Evolutionary conservation across 345 rosid species (phyloP).

Genomic region (Syzygium aromaticum): DNA sequence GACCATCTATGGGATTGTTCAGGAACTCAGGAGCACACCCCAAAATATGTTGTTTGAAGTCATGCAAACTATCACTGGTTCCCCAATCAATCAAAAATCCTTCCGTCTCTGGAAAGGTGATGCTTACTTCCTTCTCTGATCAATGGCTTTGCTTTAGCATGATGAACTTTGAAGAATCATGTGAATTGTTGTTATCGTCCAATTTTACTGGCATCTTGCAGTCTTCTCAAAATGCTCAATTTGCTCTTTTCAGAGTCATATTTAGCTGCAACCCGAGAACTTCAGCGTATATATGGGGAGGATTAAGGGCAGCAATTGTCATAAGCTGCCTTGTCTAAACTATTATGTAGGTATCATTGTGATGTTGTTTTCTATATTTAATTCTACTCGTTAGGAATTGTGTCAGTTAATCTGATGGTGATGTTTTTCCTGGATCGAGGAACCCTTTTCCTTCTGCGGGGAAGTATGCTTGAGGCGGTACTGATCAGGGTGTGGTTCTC

Average conservation of each 20-base stretch:
- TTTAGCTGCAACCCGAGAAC: slow-evolving; percentile 88
- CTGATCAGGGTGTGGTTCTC: background rate
- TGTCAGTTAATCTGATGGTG: background rate
- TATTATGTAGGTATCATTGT: background rate
- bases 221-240: background rate
- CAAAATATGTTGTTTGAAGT: slow-evolving; percentile 69
- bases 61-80: slow-evolving; percentile 72
- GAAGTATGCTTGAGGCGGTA: background rate
- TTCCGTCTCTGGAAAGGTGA: slow-evolving; percentile 90
- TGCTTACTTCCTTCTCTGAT: background rate
- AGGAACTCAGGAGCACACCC: slow-evolving; percentile 77
- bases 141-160: background rate
- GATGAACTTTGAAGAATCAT: background rate
- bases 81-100: slow-evolving; percentile 89
- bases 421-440: background rate
- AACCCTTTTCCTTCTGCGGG: background rate
- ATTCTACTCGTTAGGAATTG: background rate
- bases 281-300: slow-evolving; percentile 83
- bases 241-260: slow-evolving; percentile 51
- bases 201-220: background rate
- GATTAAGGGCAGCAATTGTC: slow-evolving; percentile 25
- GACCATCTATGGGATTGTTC: slow-evolving; percentile 91
- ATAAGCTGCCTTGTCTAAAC: background rate
- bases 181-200: background rate
- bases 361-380: background rate